These are phyloP conservation scores for Thalassiosira ordinaria DNA, from an alignment of 352 stramenopile genomes.

Conservation along the genomic window DNA sequence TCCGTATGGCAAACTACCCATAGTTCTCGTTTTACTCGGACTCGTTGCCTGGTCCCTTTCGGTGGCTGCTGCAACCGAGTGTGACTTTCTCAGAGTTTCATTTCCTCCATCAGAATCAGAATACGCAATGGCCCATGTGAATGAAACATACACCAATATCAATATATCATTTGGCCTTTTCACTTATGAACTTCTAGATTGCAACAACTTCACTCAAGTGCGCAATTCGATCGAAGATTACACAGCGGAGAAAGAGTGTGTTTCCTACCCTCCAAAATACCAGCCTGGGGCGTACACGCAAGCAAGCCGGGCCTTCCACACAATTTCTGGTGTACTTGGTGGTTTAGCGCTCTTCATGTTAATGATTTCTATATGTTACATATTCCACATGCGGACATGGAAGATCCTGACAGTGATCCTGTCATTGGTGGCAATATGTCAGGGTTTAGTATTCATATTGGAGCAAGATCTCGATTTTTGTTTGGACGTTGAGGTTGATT, in stretches of 20 bases:
- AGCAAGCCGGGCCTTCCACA: not conserved
- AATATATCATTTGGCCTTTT: slow-evolving; percentile 2
- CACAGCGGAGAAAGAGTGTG: not conserved
- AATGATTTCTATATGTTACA: not conserved
- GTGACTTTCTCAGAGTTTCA: not conserved
- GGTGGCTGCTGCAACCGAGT: not conserved
- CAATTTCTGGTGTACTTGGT: not conserved
- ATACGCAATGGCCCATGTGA: not conserved
- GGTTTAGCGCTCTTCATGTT: not conserved
- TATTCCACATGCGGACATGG: not conserved
- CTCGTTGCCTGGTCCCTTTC: not conserved
- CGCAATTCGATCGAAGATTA: not conserved
- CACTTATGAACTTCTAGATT: slow-evolving; percentile 11
- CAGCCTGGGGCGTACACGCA: not conserved
- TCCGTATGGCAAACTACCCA: slow-evolving; percentile 1
- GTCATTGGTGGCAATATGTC: not conserved
- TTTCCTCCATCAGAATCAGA: not conserved
- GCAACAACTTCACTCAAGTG: not conserved
- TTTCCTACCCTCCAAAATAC: not conserved
- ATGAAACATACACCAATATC: not conserved
- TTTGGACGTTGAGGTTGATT: not conserved
- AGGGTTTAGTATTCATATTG: not conserved
- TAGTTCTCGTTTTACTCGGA: not conserved
- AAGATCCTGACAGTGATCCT: not conserved
- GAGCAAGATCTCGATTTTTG: not conserved